phyloP scores from a whole-genome alignment of 2,329 filamentous ascomycete genomes.

The Graphilbum ipis-grandicollis region DNA sequence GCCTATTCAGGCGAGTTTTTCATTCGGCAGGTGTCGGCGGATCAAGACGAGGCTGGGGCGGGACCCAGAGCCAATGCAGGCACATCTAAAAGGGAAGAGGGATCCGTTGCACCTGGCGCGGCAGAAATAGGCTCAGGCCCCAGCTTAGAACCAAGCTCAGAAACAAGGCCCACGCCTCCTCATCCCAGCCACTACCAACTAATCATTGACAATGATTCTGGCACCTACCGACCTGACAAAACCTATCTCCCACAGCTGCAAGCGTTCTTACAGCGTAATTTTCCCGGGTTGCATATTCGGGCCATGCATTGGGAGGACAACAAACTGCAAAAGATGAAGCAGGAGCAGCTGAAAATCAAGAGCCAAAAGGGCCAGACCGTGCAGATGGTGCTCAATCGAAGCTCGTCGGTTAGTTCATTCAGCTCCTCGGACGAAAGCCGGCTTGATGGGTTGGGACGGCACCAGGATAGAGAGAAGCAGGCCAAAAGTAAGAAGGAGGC shows the following conservation, averaged over 20 bases:
- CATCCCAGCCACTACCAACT: slow-evolving; percentile 59
- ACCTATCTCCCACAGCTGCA: slow-evolving; percentile 55
- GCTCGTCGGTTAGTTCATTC: slow-evolving; percentile 27
- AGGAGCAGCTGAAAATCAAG: slow-evolving; percentile 57
- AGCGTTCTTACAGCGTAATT: slow-evolving; percentile 50
- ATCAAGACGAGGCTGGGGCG: no score
- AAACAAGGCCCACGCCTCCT: no score
- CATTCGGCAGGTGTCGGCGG: no score
- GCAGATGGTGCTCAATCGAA: slow-evolving; percentile 39
- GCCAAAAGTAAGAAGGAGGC: slow-evolving; percentile 32
- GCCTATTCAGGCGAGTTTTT: slow-evolving; percentile 92
- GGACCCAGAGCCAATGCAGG: no score
- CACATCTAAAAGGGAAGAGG: no score
- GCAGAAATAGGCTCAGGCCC: no score
- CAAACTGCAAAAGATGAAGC: slow-evolving; percentile 56
- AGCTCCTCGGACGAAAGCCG: slow-evolving; percentile 36
- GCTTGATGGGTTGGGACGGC: no score
- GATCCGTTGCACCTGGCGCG: no score
- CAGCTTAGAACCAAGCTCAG: no score
- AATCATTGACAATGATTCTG: slow-evolving; percentile 87
- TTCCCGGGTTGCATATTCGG: slow-evolving; percentile 60
- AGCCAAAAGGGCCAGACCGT: slow-evolving; percentile 36
- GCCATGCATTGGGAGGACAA: slow-evolving; percentile 67
- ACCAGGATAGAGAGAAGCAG: slow-evolving; percentile 13
- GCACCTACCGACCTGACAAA: slow-evolving; percentile 80